These are phyloP conservation scores for Fusarium hostae DNA, from an alignment of 2,329 filamentous ascomycete species.

Conservation along the genomic window DNA sequence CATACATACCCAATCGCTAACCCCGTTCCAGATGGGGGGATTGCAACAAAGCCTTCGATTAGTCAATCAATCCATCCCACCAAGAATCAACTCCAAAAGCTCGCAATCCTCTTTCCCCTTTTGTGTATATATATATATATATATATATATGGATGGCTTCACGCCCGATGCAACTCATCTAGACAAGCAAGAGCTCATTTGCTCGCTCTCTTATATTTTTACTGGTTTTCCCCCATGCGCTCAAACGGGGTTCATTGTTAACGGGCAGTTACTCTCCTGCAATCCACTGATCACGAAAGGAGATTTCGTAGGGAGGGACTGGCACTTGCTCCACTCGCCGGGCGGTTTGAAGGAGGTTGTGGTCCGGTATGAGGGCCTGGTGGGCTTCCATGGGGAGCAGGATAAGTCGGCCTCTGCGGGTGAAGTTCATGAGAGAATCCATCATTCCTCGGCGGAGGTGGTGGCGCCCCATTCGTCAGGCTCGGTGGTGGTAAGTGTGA, in stretches of 20 bases:
- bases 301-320: constrained; percentile 81
- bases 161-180: not conserved
- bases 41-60: not conserved
- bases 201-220: not conserved
- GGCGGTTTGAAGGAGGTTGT: constrained; percentile 50
- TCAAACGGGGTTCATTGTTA: not conserved
- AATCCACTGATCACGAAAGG: constrained; percentile 62
- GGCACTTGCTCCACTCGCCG: constrained; percentile 76
- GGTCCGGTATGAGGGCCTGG: constrained; percentile 56
- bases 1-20: constrained; percentile 26
- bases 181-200: not conserved
- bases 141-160: not conserved
- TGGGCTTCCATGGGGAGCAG: constrained; percentile 59
- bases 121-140: not conserved
- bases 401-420: constrained; percentile 54
- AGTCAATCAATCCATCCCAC: constrained; percentile 8
- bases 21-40: not conserved
- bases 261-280: not conserved
- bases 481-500: constrained; percentile 46
- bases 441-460: constrained; percentile 46
- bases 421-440: constrained; percentile 56
- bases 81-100: not conserved
- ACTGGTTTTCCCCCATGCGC: not conserved
- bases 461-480: constrained; percentile 48
- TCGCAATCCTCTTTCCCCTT: not conserved